Base-by-base conservation (phyloP, 2,329 filamentous ascomycete species). In the Coniochaeta sp. region DNA sequence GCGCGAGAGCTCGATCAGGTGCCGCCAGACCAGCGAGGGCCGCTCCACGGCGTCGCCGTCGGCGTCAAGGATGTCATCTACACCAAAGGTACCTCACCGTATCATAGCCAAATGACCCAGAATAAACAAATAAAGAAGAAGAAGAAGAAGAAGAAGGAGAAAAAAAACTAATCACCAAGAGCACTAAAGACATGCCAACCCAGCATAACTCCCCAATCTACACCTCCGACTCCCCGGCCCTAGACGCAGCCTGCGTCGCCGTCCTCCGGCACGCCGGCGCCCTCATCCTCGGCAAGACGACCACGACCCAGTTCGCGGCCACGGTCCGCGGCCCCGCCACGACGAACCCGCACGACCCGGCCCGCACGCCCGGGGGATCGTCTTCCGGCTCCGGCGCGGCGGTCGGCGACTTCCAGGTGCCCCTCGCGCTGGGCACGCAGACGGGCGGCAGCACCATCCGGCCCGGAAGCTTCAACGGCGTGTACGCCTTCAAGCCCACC, bases 361-460 rank as follows among this genome's bases (percentile, higher is more conserved):
- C 60, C 0, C 76, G 79, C 4, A 89, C 87, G 0, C 87, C 87
- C 0, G 87, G 87, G 0, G 87, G 87, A 54, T 89, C 86, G 0
- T 89, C 85, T 0, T 84, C 85, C 0, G 87, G 88, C 0, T 89
- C 86, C 0, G 87, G 78, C 0, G 86, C 87, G 0, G 86, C 84
- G 0, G 86, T 90, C 0, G 86, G 75, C 7, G 87, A 89, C 63
- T 81, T 81, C 58, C 87, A 89, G 63, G 80, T 79, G 0, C 83
- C 86, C 0, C 66, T 89, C 12, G 79, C 74, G 0, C 72, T 90
- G 0, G 87, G 86, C 0, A 88, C 86, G 0, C 87, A 90, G 66
- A 90, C 87, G 0, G 83, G 81, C 2, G 87, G 87, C 0, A 86
- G 82, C 61, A 83, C 77, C 0, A 82, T 90, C 52, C 79, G 86